phyloP scores from a whole-genome alignment of 2,329 filamentous ascomycete genomes.

The Gnomoniopsis sp. region DNA sequence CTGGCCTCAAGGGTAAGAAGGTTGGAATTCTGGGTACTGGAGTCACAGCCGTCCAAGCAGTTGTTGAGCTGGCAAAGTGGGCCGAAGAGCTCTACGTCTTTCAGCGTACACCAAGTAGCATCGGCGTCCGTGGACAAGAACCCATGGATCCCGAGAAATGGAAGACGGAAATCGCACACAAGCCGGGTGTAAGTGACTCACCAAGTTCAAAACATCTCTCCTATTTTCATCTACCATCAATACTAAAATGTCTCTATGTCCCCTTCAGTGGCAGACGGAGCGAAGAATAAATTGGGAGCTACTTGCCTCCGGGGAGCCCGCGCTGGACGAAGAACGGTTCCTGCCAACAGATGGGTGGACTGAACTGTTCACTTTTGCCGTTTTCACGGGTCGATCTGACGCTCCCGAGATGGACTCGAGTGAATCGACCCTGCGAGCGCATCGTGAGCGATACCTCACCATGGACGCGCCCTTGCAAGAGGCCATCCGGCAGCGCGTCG shows the following conservation, averaged over 20 bases:
- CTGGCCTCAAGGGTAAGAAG: conserved; percentile 42
- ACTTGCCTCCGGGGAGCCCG: neutral
- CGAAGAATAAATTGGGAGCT: conserved; percentile 42
- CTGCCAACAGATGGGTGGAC: conserved; percentile 52
- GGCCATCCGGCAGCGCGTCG: conserved; percentile 34
- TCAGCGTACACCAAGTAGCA: conserved; percentile 49
- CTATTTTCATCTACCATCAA: no score
- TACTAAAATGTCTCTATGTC: no score
- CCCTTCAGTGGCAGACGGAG: conserved; percentile 49
- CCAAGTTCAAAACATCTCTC: no score
- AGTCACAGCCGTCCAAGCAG: conserved; percentile 43
- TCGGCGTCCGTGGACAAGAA: conserved; percentile 35
- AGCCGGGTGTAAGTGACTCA: no score
- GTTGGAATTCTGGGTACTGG: conserved; percentile 50
- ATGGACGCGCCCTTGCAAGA: conserved; percentile 41
- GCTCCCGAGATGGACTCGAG: conserved; percentile 30
- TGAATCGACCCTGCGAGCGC: conserved; percentile 33
- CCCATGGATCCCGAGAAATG: conserved; percentile 41
- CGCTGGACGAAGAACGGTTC: conserved; percentile 26
- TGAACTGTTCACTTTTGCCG: neutral
- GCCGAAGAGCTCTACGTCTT: conserved; percentile 52
- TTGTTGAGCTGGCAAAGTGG: conserved; percentile 42
- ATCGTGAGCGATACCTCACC: conserved; percentile 34
- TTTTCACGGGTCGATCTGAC: conserved; percentile 23
- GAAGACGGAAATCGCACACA: conserved; percentile 27